Percentiles rank a stretch among this genome's conserved stretches.
Evolutionary conservation across 2,329 filamentous ascomycete species (phyloP).

Genomic region (Cladophialophora bantiana): DNA sequence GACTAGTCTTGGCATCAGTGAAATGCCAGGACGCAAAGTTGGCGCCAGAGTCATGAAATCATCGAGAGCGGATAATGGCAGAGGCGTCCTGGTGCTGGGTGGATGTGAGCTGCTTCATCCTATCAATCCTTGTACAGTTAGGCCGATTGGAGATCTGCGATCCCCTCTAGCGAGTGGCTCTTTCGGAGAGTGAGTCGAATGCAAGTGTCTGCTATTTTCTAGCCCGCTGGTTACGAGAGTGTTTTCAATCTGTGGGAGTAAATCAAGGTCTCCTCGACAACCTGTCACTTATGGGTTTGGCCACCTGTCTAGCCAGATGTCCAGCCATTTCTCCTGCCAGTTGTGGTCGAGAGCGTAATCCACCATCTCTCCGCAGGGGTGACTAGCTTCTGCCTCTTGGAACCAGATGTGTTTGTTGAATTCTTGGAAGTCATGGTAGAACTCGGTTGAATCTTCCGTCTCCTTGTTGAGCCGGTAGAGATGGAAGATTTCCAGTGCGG

Average conservation of each 20-base stretch:
- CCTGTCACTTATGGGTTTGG: too few relatives aligned
- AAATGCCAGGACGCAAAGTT: neutral
- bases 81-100: neutral
- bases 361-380: neutral
- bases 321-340: neutral
- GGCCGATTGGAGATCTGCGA: neutral
- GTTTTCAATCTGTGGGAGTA: neutral
- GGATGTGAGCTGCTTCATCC: neutral
- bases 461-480: neutral
- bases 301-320: neutral
- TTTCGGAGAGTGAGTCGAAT: neutral
- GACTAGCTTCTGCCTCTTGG: conserved; percentile 1
- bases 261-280: neutral
- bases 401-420: neutral
- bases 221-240: neutral
- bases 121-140: neutral
- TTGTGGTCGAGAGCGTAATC: neutral
- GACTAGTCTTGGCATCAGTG: neutral
- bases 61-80: neutral
- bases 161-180: neutral
- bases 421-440: neutral
- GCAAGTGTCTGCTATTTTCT: neutral
- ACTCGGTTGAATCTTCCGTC: conserved; percentile 3
- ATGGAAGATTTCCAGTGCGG: neutral
- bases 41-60: neutral